Evolutionary conservation across 2,329 filamentous ascomycete genomes (phyloP).

Genomic region (Aspergillus fructus): DNA sequence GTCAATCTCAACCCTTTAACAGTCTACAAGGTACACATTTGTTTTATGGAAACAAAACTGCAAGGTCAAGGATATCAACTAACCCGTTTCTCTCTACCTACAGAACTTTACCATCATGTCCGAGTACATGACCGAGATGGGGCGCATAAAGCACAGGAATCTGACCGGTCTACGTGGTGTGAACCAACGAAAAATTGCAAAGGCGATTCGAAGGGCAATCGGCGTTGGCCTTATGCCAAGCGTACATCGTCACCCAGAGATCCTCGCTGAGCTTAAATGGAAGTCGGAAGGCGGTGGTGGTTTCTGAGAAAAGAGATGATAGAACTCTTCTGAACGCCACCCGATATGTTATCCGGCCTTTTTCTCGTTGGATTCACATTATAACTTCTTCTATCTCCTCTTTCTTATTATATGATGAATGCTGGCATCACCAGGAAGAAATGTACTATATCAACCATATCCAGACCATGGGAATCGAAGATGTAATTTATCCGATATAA

Average conservation of each 20-base stretch:
- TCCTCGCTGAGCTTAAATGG: slow-evolving; percentile 53
- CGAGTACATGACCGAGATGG: slow-evolving; percentile 81
- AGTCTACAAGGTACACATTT: slow-evolving; percentile 75
- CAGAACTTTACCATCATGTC: slow-evolving; percentile 92
- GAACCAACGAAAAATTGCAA: slow-evolving; percentile 91
- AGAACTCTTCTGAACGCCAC: neutral
- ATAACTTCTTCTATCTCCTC: neutral
- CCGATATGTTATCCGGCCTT: neutral
- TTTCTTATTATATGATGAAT: slow-evolving; percentile 9
- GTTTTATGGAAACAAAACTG: neutral
- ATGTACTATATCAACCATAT: slow-evolving; percentile 10
- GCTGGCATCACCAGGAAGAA: slow-evolving; percentile 9
- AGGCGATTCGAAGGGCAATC: slow-evolving; percentile 84
- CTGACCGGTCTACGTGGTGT: slow-evolving; percentile 78
- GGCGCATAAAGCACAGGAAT: slow-evolving; percentile 75
- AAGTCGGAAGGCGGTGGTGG: slow-evolving; percentile 26
- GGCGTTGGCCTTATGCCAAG: slow-evolving; percentile 90
- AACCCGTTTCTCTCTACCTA: neutral
- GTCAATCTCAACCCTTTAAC: slow-evolving; percentile 76
- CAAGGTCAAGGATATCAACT: slow-evolving; percentile 11
- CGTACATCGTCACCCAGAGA: slow-evolving; percentile 83
- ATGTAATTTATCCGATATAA: slow-evolving; percentile 2
- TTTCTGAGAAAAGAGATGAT: slow-evolving; percentile 13
- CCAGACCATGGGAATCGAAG: neutral
- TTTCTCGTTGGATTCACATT: neutral